These are phyloP conservation scores for Xylaria sp. DNA, from an alignment of 2,329 filamentous ascomycete species.

Conservation along the genomic window DNA sequence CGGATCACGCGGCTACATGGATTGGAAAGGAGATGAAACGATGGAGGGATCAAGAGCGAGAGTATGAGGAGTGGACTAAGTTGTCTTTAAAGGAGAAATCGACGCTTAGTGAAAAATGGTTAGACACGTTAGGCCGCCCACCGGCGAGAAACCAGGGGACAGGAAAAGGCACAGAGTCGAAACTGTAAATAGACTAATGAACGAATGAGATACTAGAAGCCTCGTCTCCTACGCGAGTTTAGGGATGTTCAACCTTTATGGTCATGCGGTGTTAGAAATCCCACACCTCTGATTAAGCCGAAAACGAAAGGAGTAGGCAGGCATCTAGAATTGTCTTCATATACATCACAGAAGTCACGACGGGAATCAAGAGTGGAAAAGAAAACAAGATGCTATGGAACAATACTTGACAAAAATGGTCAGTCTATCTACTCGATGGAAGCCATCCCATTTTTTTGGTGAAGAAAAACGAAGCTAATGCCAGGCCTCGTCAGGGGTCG, in stretches of 20 bases:
- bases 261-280: too few relatives aligned
- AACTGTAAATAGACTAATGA: slow-evolving; percentile 17
- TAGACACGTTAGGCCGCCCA: slow-evolving; percentile 51
- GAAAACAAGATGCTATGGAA: slow-evolving; percentile 3
- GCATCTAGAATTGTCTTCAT: too few relatives aligned
- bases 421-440: slow-evolving; percentile 37
- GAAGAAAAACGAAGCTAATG: slow-evolving; percentile 26
- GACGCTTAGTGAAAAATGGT: slow-evolving; percentile 58
- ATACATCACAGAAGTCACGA: not conserved
- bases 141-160: slow-evolving; percentile 18
- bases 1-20: slow-evolving; percentile 60
- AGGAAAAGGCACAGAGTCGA: slow-evolving; percentile 12
- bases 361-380: not conserved
- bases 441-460: slow-evolving; percentile 25
- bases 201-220: not conserved
- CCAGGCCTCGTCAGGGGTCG: slow-evolving; percentile 21
- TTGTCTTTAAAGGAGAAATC: slow-evolving; percentile 56
- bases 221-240: too few relatives aligned
- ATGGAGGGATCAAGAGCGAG: slow-evolving; percentile 60
- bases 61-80: slow-evolving; percentile 59
- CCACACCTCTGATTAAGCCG: too few relatives aligned
- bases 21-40: slow-evolving; percentile 57
- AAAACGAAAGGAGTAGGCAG: too few relatives aligned
- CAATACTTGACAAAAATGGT: slow-evolving; percentile 31
- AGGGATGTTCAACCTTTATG: too few relatives aligned